These are phyloP conservation scores for Fraxinus paxiana DNA, from an alignment of 305 asterid species.

Conservation along the genomic window DNA sequence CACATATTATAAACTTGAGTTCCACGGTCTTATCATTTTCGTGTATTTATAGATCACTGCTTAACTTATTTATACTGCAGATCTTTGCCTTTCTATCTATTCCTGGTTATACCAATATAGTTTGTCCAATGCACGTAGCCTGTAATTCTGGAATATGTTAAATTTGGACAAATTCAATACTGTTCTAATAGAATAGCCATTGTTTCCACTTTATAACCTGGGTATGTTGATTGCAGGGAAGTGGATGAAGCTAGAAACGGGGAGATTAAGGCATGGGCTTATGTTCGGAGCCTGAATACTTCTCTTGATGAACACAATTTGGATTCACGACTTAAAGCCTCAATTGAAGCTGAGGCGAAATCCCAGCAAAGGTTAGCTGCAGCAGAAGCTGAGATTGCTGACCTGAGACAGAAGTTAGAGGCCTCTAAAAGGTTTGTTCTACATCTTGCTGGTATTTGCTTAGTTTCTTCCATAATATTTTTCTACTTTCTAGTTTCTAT, in stretches of 20 bases:
- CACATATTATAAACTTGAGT: background rate
- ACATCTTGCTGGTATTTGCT: constrained; percentile 3
- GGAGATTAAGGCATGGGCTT: constrained; percentile 90
- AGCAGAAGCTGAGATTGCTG: constrained; percentile 87
- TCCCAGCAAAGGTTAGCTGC: constrained; percentile 92
- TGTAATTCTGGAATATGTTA: background rate
- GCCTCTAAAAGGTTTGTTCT: constrained; percentile 62
- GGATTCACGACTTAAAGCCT: constrained; percentile 80
- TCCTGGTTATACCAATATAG: background rate
- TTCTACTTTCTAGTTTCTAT: background rate
- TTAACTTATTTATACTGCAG: background rate
- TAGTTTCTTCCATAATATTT: background rate
- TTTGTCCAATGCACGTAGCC: background rate
- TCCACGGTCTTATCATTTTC: background rate
- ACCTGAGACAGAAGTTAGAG: constrained; percentile 72
- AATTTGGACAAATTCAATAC: background rate
- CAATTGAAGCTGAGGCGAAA: constrained; percentile 88
- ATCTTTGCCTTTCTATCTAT: background rate
- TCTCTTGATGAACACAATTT: constrained; percentile 78
- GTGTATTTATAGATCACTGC: background rate
- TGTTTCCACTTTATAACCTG: constrained; percentile 11
- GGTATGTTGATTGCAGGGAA: constrained; percentile 52
- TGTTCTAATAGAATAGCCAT: background rate
- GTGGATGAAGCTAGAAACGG: constrained; percentile 64
- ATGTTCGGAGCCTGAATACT: constrained; percentile 64